A percentile compares a stretch with the other conserved stretches of the same genome.
Conservation (phyloP, 2,329 filamentous ascomycete genomes). For the Cytospora leucostoma region DNA sequence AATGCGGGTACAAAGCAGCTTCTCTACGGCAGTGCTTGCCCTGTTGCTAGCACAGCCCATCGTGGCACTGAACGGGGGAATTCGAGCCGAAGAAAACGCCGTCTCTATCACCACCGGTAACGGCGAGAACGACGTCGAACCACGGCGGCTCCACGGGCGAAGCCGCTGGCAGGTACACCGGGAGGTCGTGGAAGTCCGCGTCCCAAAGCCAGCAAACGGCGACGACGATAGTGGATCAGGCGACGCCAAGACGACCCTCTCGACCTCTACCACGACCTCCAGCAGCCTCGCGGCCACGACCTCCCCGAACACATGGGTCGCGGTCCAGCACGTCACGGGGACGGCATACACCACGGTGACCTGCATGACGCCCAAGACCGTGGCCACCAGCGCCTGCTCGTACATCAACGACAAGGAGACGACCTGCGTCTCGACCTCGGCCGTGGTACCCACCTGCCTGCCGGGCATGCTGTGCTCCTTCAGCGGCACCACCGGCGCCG, state of each 20-base stretch:
- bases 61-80: not conserved
- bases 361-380: slow-evolving; percentile 42
- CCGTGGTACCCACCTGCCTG: slow-evolving; percentile 44
- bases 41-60: not conserved
- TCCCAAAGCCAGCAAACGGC: not conserved
- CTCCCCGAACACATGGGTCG: slow-evolving; percentile 22
- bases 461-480: slow-evolving; percentile 48
- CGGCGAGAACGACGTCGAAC: slow-evolving; percentile 1
- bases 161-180: not conserved
- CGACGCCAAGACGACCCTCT: slow-evolving; percentile 17
- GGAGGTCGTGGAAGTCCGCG: not conserved
- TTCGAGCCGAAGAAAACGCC: not conserved
- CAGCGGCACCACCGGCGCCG: slow-evolving; percentile 40
- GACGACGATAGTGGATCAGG: slow-evolving; percentile 27
- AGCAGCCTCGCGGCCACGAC: slow-evolving; percentile 25
- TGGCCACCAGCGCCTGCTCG: slow-evolving; percentile 43
- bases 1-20: not conserved
- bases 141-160: not conserved
- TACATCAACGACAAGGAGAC: slow-evolving; percentile 36
- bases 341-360: slow-evolving; percentile 31
- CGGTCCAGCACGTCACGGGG: slow-evolving; percentile 30
- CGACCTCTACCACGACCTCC: not conserved
- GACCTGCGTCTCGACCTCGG: slow-evolving; percentile 43
- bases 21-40: not conserved
- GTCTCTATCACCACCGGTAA: not conserved